phyloP scores from a whole-genome alignment of 768 basidiomycete species.

The Psilocybe cyanescens region DNA sequence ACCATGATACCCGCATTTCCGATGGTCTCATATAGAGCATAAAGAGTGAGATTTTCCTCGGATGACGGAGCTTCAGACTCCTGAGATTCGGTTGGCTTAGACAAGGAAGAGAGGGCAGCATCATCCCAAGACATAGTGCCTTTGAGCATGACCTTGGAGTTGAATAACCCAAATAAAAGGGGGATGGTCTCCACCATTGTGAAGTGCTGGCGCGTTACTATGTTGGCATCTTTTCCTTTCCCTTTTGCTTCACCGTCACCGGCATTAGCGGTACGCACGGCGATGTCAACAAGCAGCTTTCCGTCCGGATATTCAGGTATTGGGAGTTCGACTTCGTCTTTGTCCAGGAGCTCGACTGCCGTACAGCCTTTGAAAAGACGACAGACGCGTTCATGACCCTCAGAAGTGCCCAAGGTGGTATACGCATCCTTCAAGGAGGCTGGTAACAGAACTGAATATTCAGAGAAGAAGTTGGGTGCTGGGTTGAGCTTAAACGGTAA shows the following conservation, averaged over 20 bases:
- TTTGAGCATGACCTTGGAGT: slow-evolving; percentile 26
- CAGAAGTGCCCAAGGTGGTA: slow-evolving; percentile 28
- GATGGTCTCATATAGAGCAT: slow-evolving; percentile 34
- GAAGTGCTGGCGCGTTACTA: slow-evolving; percentile 31
- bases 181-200: slow-evolving; percentile 35
- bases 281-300: slow-evolving; percentile 11
- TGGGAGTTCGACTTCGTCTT: slow-evolving; percentile 25
- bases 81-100: background rate
- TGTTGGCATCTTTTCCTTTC: background rate
- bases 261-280: slow-evolving; percentile 9
- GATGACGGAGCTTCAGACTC: background rate
- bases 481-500: slow-evolving; percentile 17
- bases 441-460: slow-evolving; percentile 30
- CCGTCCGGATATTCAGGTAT: slow-evolving; percentile 15
- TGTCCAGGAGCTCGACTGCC: slow-evolving; percentile 28
- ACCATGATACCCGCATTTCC: slow-evolving; percentile 25
- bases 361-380: slow-evolving; percentile 32
- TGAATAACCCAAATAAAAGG: slow-evolving; percentile 33
- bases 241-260: background rate
- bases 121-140: slow-evolving; percentile 40
- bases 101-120: slow-evolving; percentile 12
- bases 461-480: slow-evolving; percentile 33
- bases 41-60: slow-evolving; percentile 9
- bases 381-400: slow-evolving; percentile 36
- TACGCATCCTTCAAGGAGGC: slow-evolving; percentile 32